phyloP scores from a whole-genome alignment of 2,329 filamentous ascomycete genomes.

The Colletotrichum melonis region DNA sequence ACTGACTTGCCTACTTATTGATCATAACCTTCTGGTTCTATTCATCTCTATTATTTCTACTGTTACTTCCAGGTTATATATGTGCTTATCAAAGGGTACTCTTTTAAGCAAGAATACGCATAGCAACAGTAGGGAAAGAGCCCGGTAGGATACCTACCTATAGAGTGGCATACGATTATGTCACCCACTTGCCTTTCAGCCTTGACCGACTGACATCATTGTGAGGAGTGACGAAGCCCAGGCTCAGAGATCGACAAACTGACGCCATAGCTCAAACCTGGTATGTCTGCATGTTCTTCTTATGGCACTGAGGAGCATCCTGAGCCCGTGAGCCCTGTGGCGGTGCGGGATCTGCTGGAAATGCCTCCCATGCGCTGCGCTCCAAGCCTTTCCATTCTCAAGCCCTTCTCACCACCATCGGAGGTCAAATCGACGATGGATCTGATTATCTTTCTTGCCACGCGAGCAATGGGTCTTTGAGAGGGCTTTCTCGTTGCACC shows the following conservation, averaged over 20 bases:
- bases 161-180: too few species aligned
- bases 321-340: conserved; percentile 2
- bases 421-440: not conserved
- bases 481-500: not conserved
- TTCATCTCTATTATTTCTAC: too few species aligned
- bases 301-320: not conserved
- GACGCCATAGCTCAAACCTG: conserved; percentile 25
- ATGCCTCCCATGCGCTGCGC: not conserved
- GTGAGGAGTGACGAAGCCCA: conserved; percentile 28
- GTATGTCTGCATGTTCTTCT: conserved; percentile 13
- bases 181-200: conserved; percentile 6
- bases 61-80: too few species aligned
- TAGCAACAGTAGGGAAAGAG: too few species aligned
- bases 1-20: too few species aligned
- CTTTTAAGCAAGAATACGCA: too few species aligned
- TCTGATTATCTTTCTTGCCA: not conserved
- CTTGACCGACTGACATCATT: conserved; percentile 34
- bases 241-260: conserved; percentile 29
- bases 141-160: too few species aligned
- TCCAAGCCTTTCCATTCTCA: not conserved
- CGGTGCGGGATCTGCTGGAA: not conserved
- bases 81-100: too few species aligned
- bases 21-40: too few species aligned
- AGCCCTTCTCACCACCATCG: not conserved
- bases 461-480: not conserved